Base-by-base conservation (phyloP, 306 rosid genomes). In the Rosa multiflora region DNA sequence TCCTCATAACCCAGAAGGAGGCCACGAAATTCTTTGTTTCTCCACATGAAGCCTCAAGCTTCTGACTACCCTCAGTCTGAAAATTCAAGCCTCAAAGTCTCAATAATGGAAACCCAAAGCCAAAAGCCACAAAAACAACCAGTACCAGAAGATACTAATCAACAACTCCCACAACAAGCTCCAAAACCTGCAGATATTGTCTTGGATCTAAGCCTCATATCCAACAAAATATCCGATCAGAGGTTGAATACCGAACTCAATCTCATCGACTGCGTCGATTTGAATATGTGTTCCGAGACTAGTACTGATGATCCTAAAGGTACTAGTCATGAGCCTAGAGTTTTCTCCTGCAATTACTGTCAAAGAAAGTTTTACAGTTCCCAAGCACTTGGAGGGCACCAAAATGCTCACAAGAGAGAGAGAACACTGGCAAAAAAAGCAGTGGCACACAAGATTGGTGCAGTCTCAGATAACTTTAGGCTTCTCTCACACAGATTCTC, bases 361-460 rank as follows among this genome's bases (percentile, higher is more conserved):
- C 93, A 89, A 52, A 89, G 98, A 70, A 92, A 92, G 79, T 94
- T 94, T 64, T 92, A 92, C 80, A 92, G 97, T 39, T 94, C 98
- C 4, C 98, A 92, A 78, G 98, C 98, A 47, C 98, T 94, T 43
- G 98, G 98, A 5, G 98, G 98, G 6, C 98, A 94, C 85, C 98
- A 94, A 72, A 94, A 94, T 82, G 97, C 98, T 15, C 98, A 94
- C 44, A 94, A 94, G 58, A 80, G 98, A n/a, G 97, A 94, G 83
- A 86, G 98, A 70, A 94, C 87, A 15, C 77, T 94, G 5, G 94
- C 89, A 0, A 94, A 92, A 73, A 91, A 92, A 79, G 86, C 90
- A 67, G 48, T 67, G 26, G 26, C 48, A n/a, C 87, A 79, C 64
- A 86, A 76, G 79, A 61, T 46, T 39, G 79, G 78, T 76, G 70